Percentiles rank a stretch among this genome's conserved stretches.
Conservation (phyloP, 345 rosid genomes). For the Sisymbrium irio region DNA sequence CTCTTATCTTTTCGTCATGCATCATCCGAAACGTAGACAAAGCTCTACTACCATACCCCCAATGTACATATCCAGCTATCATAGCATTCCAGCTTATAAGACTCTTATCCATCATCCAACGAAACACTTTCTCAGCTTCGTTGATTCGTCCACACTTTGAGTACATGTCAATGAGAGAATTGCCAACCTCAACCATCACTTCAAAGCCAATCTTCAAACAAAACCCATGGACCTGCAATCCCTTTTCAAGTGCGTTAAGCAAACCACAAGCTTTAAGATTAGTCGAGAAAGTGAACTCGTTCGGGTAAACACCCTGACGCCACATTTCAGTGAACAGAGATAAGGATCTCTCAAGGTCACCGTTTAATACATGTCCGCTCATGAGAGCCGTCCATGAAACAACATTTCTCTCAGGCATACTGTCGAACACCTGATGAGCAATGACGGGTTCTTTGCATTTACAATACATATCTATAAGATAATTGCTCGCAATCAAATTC, state of each 20-base stretch:
- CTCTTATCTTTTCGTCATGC: slow-evolving; percentile 38
- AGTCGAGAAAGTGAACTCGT: slow-evolving; percentile 77
- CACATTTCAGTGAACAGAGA: slow-evolving; percentile 49
- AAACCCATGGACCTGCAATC: slow-evolving; percentile 64
- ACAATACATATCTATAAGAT: slow-evolving; percentile 57
- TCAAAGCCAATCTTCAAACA: slow-evolving; percentile 58
- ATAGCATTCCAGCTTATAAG: slow-evolving; percentile 77
- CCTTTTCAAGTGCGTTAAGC: slow-evolving; percentile 42
- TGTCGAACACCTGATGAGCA: slow-evolving; percentile 63
- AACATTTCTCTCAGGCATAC: slow-evolving; percentile 62
- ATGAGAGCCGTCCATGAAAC: slow-evolving; percentile 88
- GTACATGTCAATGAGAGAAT: slow-evolving; percentile 80
- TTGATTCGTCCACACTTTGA: slow-evolving; percentile 61
- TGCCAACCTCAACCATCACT: slow-evolving; percentile 55
- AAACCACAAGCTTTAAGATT: slow-evolving; percentile 69
- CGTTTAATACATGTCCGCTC: slow-evolving; percentile 58
- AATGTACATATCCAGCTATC: slow-evolving; percentile 55
- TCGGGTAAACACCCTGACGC: slow-evolving; percentile 44
- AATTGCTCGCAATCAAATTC: slow-evolving; percentile 50
- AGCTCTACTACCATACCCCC: slow-evolving; percentile 59
- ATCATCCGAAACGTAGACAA: slow-evolving; percentile 52
- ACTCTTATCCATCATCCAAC: slow-evolving; percentile 43
- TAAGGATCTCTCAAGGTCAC: slow-evolving; percentile 45
- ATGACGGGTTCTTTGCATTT: slow-evolving; percentile 48
- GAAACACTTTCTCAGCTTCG: slow-evolving; percentile 57